Evolutionary conservation across 2,329 filamentous ascomycete species (phyloP).

Genomic region (Penicillium sp.): DNA sequence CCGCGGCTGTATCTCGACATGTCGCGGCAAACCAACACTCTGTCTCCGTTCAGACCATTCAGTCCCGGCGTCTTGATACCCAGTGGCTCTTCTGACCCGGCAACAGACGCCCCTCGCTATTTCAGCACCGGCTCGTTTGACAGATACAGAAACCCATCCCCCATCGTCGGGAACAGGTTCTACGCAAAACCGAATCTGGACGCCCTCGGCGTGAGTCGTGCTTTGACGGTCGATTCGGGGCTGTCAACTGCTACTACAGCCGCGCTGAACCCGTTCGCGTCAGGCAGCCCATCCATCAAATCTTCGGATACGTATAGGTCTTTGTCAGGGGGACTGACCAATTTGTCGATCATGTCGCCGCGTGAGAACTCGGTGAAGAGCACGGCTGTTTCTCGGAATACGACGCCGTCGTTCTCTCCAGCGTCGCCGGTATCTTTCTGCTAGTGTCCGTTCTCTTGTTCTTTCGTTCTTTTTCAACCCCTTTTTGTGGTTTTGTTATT

Average conservation of each 20-base stretch:
- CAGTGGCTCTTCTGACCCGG: neutral
- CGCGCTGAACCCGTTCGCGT: neutral
- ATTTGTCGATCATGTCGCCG: slow-evolving; percentile 1
- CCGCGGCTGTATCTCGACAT: slow-evolving; percentile 8
- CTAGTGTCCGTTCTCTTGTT: neutral
- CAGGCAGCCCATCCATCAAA: neutral
- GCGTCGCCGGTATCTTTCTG: slow-evolving; percentile 8
- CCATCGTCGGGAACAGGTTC: neutral
- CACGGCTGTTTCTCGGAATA: neutral
- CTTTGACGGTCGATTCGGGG: neutral
- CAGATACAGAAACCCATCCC: neutral
- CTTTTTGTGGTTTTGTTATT: neutral
- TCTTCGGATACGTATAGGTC: neutral
- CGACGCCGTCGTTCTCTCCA: slow-evolving; percentile 6
- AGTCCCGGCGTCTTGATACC: slow-evolving; percentile 3
- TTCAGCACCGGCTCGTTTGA: slow-evolving; percentile 2
- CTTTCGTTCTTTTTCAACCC: too few relatives aligned
- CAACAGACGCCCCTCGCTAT: neutral
- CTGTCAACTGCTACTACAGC: neutral
- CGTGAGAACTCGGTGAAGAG: slow-evolving; percentile 1
- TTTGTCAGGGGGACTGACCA: neutral
- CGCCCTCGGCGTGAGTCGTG: slow-evolving; percentile 5
- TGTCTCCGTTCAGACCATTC: slow-evolving; percentile 6
- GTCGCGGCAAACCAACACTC: neutral
- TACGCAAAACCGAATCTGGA: slow-evolving; percentile 4